Percentiles rank a stretch among this genome's conserved stretches.
Conservation (phyloP, 169 alveolate genomes). For the Eimeria necatrix region DNA sequence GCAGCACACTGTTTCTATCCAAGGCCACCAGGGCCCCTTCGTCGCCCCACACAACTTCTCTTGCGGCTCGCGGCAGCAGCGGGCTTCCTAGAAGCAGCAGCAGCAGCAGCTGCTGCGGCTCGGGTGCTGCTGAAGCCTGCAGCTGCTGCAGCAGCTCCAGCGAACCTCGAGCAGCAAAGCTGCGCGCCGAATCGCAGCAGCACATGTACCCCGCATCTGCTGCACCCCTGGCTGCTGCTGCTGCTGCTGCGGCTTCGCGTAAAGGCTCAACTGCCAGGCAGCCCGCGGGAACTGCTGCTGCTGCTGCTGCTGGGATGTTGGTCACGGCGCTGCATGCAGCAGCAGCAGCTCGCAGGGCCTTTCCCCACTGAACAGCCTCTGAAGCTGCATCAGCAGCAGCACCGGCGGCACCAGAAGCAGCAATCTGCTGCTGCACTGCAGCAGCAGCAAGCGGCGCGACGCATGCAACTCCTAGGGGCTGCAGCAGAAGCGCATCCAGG, state of each 20-base stretch:
- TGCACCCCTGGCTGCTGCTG: constrained; percentile 1
- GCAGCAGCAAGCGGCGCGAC: constrained; percentile 34
- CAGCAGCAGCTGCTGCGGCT: constrained; percentile 62
- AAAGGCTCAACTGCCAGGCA: background rate
- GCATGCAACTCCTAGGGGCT: constrained; percentile 55
- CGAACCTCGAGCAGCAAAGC: constrained; percentile 58
- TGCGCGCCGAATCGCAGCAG: constrained; percentile 34
- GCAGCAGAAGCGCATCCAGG: constrained; percentile 26
- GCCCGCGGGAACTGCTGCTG: background rate
- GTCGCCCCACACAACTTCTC: constrained; percentile 50
- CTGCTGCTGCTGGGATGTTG: constrained; percentile 28
- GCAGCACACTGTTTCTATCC: constrained; percentile 49
- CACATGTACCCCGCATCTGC: background rate
- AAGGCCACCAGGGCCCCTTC: constrained; percentile 23
- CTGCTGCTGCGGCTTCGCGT: constrained; percentile 30
- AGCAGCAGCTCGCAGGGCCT: constrained; percentile 3
- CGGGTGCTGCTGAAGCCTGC: constrained; percentile 54
- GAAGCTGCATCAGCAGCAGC: background rate
- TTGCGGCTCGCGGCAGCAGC: constrained; percentile 44
- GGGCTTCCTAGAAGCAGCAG: constrained; percentile 45
- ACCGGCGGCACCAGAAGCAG: background rate
- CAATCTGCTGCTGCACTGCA: background rate
- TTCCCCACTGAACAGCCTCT: background rate
- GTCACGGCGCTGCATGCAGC: background rate
- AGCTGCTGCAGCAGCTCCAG: constrained; percentile 67